Conservation (phyloP, 2,329 filamentous ascomycete species). For the Knoxdaviesia proteae region DNA sequence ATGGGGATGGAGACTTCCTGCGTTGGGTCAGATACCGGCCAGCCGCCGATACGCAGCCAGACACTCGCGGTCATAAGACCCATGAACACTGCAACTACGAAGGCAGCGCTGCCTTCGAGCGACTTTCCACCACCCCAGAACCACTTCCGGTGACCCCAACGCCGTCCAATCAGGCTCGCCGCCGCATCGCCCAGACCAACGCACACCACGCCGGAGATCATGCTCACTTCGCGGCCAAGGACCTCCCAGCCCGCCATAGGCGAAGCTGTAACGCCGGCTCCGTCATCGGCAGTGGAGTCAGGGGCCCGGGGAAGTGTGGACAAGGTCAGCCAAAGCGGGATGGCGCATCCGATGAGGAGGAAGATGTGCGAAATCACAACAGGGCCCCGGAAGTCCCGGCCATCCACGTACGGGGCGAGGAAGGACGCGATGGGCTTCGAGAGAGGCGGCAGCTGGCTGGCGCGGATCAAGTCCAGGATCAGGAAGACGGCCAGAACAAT, state of each 20-base stretch:
- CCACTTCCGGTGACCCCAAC: conserved; percentile 80
- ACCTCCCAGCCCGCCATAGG: conserved; percentile 49
- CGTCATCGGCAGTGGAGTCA: conserved; percentile 21
- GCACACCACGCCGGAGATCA: conserved; percentile 83
- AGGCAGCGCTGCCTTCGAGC: conserved; percentile 69
- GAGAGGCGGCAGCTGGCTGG: conserved; percentile 76
- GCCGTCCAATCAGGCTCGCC: conserved; percentile 70
- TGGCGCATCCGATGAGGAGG: conserved; percentile 80
- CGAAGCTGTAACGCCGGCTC: no score
- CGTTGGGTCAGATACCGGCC: conserved; percentile 44
- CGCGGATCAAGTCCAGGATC: conserved; percentile 70
- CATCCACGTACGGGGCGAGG: conserved; percentile 83
- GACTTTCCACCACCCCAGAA: conserved; percentile 94
- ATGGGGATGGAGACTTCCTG: conserved; percentile 1
- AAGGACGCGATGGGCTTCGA: conserved; percentile 73
- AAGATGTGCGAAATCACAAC: conserved; percentile 96
- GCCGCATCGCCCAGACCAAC: conserved; percentile 92
- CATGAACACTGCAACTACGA: conserved; percentile 55
- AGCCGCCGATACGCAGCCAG: conserved; percentile 63
- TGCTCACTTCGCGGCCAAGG: conserved; percentile 53
- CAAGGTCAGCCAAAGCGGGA: conserved; percentile 78
- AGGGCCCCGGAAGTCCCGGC: conserved; percentile 75
- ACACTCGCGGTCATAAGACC: conserved; percentile 49
- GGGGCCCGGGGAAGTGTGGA: conserved; percentile 40
- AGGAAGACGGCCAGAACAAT: conserved; percentile 70